These are phyloP conservation scores for Cryphonectria parasitica DNA, from an alignment of 2,329 filamentous ascomycete species.

Conservation along the genomic window DNA sequence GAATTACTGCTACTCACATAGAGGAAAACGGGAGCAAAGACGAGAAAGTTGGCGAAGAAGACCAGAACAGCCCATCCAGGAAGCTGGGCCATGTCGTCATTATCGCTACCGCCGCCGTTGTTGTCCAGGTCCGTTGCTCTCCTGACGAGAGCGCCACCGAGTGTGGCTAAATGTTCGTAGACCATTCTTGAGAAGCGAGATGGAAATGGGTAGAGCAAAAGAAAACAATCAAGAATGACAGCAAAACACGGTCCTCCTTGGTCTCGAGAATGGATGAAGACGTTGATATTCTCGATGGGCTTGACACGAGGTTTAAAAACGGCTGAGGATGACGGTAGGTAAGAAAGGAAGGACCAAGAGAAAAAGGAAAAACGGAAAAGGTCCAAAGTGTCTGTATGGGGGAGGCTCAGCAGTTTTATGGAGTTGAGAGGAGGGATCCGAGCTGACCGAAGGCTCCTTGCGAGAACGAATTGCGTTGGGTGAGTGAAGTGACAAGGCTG, in stretches of 20 bases:
- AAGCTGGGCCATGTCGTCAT: constrained; percentile 33
- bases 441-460: constrained; percentile 6
- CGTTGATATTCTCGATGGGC: background rate
- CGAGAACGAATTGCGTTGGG: background rate
- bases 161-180: constrained; percentile 16
- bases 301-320: background rate
- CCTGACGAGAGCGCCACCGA: constrained; percentile 25
- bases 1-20: constrained; percentile 42
- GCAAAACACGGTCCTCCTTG: background rate
- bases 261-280: background rate
- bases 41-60: constrained; percentile 44
- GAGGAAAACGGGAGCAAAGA: constrained; percentile 51
- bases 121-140: constrained; percentile 19
- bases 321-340: background rate
- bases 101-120: constrained; percentile 1
- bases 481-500: background rate
- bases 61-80: constrained; percentile 48
- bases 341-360: background rate
- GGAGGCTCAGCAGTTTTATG: constrained; percentile 8
- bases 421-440: constrained; percentile 2
- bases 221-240: background rate
- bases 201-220: too few relatives aligned
- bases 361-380: background rate
- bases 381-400: background rate
- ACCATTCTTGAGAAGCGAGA: constrained; percentile 4